Evolutionary conservation across 768 basidiomycete genomes (phyloP).

Genomic region (Kwoniella sp.): DNA sequence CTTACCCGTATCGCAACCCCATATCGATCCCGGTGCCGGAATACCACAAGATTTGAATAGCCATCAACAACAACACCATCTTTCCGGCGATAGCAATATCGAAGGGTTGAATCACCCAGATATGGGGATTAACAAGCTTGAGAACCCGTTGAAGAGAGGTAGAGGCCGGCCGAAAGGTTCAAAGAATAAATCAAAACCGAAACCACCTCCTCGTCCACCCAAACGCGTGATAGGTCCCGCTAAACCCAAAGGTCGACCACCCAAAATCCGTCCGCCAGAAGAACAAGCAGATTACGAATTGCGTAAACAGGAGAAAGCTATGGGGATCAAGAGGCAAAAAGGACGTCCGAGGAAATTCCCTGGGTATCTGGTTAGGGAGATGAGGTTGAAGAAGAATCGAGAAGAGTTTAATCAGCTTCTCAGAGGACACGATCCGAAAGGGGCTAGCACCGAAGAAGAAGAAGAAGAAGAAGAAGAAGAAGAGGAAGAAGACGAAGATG

Average conservation of each 20-base stretch:
- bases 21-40: too few relatives aligned
- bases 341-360: slow-evolving; percentile 49
- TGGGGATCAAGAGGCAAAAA: slow-evolving; percentile 36
- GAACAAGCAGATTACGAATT: slow-evolving; percentile 41
- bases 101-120: background rate
- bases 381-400: slow-evolving; percentile 47
- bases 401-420: slow-evolving; percentile 38
- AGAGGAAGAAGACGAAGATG: background rate
- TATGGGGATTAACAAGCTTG: background rate
- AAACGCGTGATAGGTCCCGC: slow-evolving; percentile 16
- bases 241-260: slow-evolving; percentile 40
- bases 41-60: too few relatives aligned
- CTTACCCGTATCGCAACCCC: background rate
- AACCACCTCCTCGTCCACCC: slow-evolving; percentile 9
- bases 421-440: slow-evolving; percentile 16
- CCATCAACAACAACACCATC: too few relatives aligned
- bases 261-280: slow-evolving; percentile 35
- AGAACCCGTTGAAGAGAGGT: slow-evolving; percentile 57
- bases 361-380: slow-evolving; percentile 48
- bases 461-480: background rate
- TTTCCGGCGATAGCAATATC: too few relatives aligned
- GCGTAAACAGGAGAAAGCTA: slow-evolving; percentile 24
- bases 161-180: slow-evolving; percentile 88
- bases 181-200: slow-evolving; percentile 58
- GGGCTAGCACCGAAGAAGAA: background rate